Conservation (phyloP, 352 stramenopile genomes). For the Phytophthora aleatoria region DNA sequence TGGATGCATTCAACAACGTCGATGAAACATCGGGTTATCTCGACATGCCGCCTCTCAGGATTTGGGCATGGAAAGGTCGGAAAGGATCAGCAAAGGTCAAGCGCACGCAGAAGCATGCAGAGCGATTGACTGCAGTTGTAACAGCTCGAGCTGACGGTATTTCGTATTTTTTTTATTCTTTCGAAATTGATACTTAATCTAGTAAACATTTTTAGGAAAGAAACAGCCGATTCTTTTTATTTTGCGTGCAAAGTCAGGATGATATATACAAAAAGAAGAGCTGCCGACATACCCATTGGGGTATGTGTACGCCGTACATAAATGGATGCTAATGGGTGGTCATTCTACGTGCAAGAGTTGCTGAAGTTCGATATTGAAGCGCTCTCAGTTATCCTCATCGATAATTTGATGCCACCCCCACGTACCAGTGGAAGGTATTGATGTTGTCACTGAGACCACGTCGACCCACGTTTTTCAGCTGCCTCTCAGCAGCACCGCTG, state of each 20-base stretch:
- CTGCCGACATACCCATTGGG: not conserved
- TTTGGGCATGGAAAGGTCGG: not conserved
- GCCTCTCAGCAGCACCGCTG: not conserved
- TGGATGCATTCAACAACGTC: not conserved
- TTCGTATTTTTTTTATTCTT: not conserved
- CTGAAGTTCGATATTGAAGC: constrained; percentile 16
- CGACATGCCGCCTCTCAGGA: not conserved
- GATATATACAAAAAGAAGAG: not conserved
- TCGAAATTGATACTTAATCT: not conserved
- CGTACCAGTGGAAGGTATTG: not conserved
- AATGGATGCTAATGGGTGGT: constrained; percentile 2
- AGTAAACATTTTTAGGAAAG: not conserved
- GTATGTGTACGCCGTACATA: not conserved
- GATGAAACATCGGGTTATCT: not conserved
- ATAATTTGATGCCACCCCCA: not conserved
- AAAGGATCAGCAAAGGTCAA: not conserved
- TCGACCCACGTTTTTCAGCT: not conserved
- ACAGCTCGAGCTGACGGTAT: not conserved
- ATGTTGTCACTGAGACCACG: not conserved
- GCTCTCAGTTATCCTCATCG: not conserved
- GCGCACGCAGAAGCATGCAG: not conserved
- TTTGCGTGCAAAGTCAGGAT: not conserved
- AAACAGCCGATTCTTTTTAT: constrained; percentile 18
- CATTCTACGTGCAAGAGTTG: constrained; percentile 9
- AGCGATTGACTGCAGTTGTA: not conserved